Evolutionary conservation across 2,329 filamentous ascomycete species (phyloP).

Genomic region (Sordariomycetes sp.): DNA sequence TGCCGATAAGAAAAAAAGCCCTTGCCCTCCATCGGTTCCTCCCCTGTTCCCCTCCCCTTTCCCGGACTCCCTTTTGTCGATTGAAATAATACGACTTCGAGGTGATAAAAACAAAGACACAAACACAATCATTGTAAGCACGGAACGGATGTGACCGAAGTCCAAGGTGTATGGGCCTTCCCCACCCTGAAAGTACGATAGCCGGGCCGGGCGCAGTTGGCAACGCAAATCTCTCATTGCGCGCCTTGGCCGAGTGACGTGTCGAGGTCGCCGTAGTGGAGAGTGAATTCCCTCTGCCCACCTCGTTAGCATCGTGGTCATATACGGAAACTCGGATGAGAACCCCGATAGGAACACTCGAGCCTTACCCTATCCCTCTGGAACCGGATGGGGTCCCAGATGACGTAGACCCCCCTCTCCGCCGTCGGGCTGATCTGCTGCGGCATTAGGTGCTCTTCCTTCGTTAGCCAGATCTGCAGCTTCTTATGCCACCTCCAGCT

Average conservation of each 20-base stretch:
- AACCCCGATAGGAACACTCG: background rate
- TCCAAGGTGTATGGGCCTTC: background rate
- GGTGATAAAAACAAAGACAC: background rate
- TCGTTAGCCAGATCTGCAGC: conserved; percentile 52
- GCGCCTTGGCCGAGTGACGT: conserved; percentile 14
- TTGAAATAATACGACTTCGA: background rate
- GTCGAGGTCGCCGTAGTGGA: conserved; percentile 50
- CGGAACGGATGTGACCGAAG: background rate
- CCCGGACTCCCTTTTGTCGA: background rate
- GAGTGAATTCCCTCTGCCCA: conserved; percentile 41
- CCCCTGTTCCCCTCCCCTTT: background rate
- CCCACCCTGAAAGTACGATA: background rate
- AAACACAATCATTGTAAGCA: background rate
- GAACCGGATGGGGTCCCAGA: conserved; percentile 52
- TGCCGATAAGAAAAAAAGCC: background rate
- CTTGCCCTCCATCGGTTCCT: background rate
- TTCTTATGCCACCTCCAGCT: conserved; percentile 61
- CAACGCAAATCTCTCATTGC: background rate
- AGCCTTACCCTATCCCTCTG: conserved; percentile 42
- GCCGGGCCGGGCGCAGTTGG: background rate
- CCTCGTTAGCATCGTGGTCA: conserved; percentile 7
- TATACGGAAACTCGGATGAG: background rate
- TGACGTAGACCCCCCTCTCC: conserved; percentile 53
- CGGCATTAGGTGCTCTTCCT: conserved; percentile 52
- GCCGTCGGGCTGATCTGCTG: conserved; percentile 42